Evolutionary conservation across 305 asterid species (phyloP).

Genomic region (Solanum hybrid): DNA sequence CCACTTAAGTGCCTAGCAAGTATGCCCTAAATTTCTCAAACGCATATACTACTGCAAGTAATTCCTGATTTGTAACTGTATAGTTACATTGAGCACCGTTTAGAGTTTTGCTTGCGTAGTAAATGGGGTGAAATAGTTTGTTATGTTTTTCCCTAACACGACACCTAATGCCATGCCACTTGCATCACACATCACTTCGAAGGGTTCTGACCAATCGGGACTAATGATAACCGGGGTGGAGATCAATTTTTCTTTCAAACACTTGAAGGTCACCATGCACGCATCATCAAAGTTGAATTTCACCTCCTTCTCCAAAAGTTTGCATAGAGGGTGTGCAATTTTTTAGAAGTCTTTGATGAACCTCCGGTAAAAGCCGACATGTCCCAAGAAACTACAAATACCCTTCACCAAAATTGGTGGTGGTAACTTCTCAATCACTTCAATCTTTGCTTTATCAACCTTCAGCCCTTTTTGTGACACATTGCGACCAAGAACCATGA

Average conservation of each 20-base stretch:
- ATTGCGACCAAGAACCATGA: not conserved
- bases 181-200: not conserved
- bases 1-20: too few species aligned
- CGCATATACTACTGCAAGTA: too few species aligned
- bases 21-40: too few species aligned
- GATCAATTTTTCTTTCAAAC: not conserved
- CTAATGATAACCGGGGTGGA: not conserved
- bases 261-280: not conserved
- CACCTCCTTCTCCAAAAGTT: not conserved
- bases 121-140: not conserved
- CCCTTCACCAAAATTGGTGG: not conserved
- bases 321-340: not conserved
- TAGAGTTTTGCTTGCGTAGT: too few species aligned
- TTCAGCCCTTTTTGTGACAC: not conserved
- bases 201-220: not conserved
- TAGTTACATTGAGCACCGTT: too few species aligned
- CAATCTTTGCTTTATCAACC: not conserved
- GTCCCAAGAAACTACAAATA: not conserved
- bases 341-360: not conserved
- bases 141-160: not conserved
- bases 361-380: not conserved
- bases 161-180: not conserved
- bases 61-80: too few species aligned
- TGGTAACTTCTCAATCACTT: not conserved
- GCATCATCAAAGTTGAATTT: not conserved